Base-by-base conservation (phyloP, 1,139 yeast species). In the Taphrina sp. region DNA sequence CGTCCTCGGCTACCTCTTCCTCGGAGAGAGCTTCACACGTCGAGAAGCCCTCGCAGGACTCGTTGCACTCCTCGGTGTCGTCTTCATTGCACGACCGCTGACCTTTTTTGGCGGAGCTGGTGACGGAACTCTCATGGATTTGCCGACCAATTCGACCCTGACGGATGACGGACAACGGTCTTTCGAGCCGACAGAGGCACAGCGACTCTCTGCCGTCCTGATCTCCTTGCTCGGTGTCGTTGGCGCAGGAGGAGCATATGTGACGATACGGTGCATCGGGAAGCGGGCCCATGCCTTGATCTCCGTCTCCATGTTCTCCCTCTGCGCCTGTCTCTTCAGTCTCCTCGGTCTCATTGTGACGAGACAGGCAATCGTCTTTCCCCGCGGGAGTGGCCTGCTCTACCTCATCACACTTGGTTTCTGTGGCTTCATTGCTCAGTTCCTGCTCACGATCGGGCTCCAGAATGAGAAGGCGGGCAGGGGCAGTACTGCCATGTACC, bases 341-440 rank as follows among this genome's bases (percentile, higher is more conserved):
- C 63, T 75, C 1, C 16, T 29, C 4, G 54, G 54, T 3, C 33
- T 49, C 41, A 49, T 49, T 24, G 54, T 49, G 20, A 49, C 46
- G 10, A 14, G 54, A 12, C 54, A 49, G 29, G 24, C 54, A 17
- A 68, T 81, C 1, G 94, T 95, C 0, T 72, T 73, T 62, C 92
- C 87, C 66, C 36, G 37, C 3, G 54, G 54, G 24, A 20, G 19
- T 12, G 43, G 37, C 2, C 85, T 95, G 94, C 63, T 71, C 4
- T 70, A 85, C 29, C 77, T 89, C 61, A 57, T 72, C 1, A 67
- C 77, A 28, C 76, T 87, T 61, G 95, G 96, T 1, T 62, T 83
- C 10, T 76, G 85, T 43, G 96, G 96, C 0, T 89, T 89, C 67
- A 70, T 82, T 56, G 85, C 84, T 81, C 96, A 89, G 67, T 81